phyloP scores from a whole-genome alignment of 2,329 filamentous ascomycete genomes.

The Thermomyces lanuginosus region DNA sequence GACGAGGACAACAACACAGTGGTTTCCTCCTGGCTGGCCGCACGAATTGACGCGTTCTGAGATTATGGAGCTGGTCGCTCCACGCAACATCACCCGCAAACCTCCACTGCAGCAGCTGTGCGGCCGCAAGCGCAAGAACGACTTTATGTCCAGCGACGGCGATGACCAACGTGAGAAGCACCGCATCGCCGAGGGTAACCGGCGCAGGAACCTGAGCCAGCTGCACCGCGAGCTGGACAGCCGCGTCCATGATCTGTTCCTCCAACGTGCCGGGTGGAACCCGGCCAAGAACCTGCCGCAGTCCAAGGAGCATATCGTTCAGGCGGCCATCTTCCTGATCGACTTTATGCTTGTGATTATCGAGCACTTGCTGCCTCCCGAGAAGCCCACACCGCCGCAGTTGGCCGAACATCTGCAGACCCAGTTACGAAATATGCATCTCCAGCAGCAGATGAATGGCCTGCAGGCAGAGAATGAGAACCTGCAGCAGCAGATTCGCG shows the following conservation, averaged over 20 bases:
- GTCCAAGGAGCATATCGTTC: conserved; percentile 27
- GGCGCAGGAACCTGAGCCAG: conserved; percentile 25
- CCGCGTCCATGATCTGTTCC: conserved; percentile 23
- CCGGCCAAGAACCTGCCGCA: conserved; percentile 22
- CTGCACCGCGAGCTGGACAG: conserved; percentile 22
- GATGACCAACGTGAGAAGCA: conserved; percentile 27
- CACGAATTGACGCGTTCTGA: conserved; percentile 17
- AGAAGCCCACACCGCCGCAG: conserved; percentile 19
- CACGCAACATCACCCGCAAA: conserved; percentile 23
- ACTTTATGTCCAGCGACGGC: conserved; percentile 14
- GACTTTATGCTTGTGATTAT: conserved; percentile 25
- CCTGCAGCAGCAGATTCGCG: conserved; percentile 18
- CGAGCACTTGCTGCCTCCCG: conserved; percentile 19
- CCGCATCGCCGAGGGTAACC: conserved; percentile 25
- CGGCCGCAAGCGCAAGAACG: conserved; percentile 24
- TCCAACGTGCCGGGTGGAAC: conserved; percentile 26
- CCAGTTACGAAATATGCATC: conserved; percentile 23
- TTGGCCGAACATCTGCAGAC: conserved; percentile 24
- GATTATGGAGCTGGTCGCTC: conserved; percentile 20
- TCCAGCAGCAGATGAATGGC: conserved; percentile 18
- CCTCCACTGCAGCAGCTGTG: conserved; percentile 24
- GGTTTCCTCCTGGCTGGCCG: conserved; percentile 20
- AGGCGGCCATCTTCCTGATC: conserved; percentile 22
- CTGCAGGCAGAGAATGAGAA: conserved; percentile 23
- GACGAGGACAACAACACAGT: conserved; percentile 15